Conservation (phyloP, 1,284 basidiomycete genomes). For the Leccinum pachyderme region DNA sequence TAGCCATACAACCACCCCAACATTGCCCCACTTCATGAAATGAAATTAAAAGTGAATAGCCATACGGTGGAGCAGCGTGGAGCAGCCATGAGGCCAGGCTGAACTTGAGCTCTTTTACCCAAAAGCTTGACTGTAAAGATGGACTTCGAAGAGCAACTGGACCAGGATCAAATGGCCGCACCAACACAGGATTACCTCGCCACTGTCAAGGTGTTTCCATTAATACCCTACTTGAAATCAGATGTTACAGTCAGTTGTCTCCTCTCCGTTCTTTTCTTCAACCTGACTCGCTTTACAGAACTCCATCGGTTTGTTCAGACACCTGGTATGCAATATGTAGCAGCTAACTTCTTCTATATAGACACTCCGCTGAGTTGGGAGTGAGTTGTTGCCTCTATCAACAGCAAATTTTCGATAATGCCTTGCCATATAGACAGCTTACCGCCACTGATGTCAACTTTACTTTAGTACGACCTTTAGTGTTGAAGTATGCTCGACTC, state of each 20-base stretch:
- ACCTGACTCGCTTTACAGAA: conserved; percentile 16
- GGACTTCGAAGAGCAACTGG: conserved; percentile 49
- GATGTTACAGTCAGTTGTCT: conserved; percentile 59
- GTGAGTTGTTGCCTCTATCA: conserved; percentile 41
- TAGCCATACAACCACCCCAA: too few species aligned
- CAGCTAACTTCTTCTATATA: conserved; percentile 31
- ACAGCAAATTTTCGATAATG: not conserved
- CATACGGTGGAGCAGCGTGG: not conserved
- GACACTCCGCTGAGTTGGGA: conserved; percentile 84
- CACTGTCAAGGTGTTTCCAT: conserved; percentile 69
- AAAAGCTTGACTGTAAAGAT: conserved; percentile 27
- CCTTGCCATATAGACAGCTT: conserved; percentile 56
- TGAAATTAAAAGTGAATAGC: not conserved
- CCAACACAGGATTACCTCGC: conserved; percentile 56
- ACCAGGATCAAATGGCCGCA: conserved; percentile 40
- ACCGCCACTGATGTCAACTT: conserved; percentile 85
- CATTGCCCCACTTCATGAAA: too few species aligned
- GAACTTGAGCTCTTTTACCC: not conserved
- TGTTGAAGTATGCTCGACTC: conserved; percentile 74
- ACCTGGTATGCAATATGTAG: not conserved
- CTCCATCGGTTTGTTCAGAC: conserved; percentile 27
- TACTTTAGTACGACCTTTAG: conserved; percentile 75
- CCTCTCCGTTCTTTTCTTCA: not conserved
- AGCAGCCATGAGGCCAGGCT: not conserved
- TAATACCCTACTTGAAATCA: conserved; percentile 66